Conservation (phyloP, 2,329 filamentous ascomycete genomes). For the Arthrobotrys pseudoclavata region DNA sequence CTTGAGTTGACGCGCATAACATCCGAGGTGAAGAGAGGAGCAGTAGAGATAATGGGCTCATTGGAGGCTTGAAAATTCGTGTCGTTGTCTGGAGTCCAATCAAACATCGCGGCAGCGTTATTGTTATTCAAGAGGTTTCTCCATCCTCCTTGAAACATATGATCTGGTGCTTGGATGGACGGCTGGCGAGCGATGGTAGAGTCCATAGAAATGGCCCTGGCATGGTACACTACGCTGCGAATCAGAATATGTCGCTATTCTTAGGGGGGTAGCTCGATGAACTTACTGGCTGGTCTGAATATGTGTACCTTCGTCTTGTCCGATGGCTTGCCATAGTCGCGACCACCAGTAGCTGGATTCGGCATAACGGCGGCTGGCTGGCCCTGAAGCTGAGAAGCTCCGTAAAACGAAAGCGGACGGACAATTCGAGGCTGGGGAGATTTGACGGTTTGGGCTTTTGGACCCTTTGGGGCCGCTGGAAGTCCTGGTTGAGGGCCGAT, state of each 20-base stretch:
- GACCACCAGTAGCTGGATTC: neutral
- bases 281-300: constrained; percentile 30
- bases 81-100: neutral
- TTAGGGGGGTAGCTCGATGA: neutral
- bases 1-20: constrained; percentile 4
- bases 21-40: constrained; percentile 41
- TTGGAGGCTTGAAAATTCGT: neutral
- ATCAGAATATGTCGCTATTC: neutral
- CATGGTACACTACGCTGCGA: neutral
- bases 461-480: neutral
- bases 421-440: neutral
- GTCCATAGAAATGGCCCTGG: constrained; percentile 1
- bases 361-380: too few relatives aligned
- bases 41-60: constrained; percentile 7
- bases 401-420: neutral
- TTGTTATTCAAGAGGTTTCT: neutral
- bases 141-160: neutral
- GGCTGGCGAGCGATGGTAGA: neutral
- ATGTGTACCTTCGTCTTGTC: constrained; percentile 5
- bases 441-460: neutral
- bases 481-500: too few relatives aligned
- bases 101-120: neutral
- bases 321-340: neutral
- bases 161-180: neutral
- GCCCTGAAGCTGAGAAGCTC: neutral